Evolutionary conservation across 2,329 filamentous ascomycete species (phyloP).

Genomic region (Microsporum canis): DNA sequence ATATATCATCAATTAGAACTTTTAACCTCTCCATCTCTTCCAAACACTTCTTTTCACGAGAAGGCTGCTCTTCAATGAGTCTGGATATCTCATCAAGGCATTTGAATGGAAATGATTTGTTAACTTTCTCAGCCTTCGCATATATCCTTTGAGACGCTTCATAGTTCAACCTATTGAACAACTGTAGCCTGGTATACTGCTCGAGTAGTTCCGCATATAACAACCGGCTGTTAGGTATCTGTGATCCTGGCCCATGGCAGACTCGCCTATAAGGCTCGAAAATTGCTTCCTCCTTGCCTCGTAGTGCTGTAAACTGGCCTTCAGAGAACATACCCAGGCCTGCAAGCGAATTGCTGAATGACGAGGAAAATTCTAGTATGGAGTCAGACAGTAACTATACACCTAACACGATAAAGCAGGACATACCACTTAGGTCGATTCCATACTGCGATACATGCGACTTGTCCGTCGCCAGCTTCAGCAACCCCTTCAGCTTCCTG

Average conservation of each 20-base stretch:
- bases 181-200: constrained; percentile 13
- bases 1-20: not conserved
- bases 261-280: not conserved
- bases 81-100: not conserved
- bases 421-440: constrained; percentile 8
- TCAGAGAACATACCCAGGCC: not conserved
- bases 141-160: constrained; percentile 14
- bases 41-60: not conserved
- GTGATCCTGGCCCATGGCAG: not conserved
- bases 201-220: constrained; percentile 8
- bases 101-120: not conserved
- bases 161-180: constrained; percentile 15
- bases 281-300: not conserved
- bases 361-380: not conserved
- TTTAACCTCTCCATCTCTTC: not conserved
- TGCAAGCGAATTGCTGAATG: not conserved
- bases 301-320: not conserved
- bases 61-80: not conserved
- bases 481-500: constrained; percentile 17
- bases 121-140: constrained; percentile 3
- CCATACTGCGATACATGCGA: not conserved
- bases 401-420: not conserved
- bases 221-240: not conserved
- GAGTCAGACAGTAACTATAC: not conserved
- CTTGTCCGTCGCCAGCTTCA: not conserved